phyloP scores from a whole-genome alignment of 129 eudicot genomes.

The Flaveria robusta region DNA sequence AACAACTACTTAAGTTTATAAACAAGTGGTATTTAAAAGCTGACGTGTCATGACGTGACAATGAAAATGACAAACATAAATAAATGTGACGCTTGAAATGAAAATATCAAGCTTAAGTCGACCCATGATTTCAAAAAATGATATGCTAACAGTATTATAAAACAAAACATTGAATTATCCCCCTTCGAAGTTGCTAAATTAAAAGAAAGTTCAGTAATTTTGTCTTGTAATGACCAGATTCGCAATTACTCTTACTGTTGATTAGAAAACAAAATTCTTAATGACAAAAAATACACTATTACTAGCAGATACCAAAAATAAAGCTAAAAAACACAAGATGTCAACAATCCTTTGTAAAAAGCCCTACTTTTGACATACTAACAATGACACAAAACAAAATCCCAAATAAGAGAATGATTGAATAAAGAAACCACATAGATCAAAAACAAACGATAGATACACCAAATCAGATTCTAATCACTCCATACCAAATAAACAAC shows the following conservation, averaged over 20 bases:
- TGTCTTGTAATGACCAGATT: neutral
- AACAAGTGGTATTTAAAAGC: neutral
- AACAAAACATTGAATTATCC: too few relatives aligned
- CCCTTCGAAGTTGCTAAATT: neutral
- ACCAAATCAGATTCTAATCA: slow-evolving; percentile 23
- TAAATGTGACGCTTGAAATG: neutral
- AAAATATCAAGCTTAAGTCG: neutral
- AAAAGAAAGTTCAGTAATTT: neutral
- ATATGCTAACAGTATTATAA: neutral
- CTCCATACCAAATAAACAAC: slow-evolving; percentile 2
- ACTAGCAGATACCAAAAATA: neutral
- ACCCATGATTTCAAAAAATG: neutral
- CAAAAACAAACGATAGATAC: slow-evolving; percentile 17
- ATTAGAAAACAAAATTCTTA: neutral
- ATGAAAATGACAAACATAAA: too few relatives aligned
- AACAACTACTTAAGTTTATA: too few relatives aligned
- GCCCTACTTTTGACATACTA: neutral
- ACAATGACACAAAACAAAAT: neutral
- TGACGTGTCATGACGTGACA: neutral
- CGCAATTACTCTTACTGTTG: neutral
- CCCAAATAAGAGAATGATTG: slow-evolving; percentile 23
- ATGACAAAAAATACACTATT: neutral
- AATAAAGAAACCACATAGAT: slow-evolving; percentile 25
- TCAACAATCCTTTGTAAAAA: neutral
- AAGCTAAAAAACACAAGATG: neutral